A percentile compares a stretch with the other conserved stretches of the same genome.
Conservation (phyloP, 768 basidiomycete species). For the Leccinum uliginosum region DNA sequence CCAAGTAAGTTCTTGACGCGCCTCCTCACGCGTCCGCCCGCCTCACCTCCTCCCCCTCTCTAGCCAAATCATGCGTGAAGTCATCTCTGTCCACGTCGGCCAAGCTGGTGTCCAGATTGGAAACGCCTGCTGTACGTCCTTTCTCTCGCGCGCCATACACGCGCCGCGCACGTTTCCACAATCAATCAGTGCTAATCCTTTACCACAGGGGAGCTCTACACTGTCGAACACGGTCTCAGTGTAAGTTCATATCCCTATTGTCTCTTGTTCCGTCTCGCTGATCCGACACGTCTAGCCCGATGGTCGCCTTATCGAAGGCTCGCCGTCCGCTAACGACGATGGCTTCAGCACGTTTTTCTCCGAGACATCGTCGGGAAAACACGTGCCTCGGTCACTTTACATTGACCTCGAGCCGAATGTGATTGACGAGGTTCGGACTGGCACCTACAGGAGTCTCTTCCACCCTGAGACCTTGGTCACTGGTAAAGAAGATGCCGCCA, state of each 20-base stretch:
- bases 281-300: conserved; percentile 65
- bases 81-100: conserved; percentile 97
- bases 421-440: conserved; percentile 95
- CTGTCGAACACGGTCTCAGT: conserved; percentile 95
- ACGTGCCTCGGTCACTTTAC: conserved; percentile 96
- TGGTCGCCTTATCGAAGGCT: conserved; percentile 80
- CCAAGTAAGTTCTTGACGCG: conserved; percentile 31
- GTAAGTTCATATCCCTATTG: conserved; percentile 39
- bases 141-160: conserved; percentile 3
- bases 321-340: conserved; percentile 71
- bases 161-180: conserved; percentile 8
- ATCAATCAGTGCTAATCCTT: conserved; percentile 15
- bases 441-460: conserved; percentile 95
- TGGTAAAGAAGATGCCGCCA: conserved; percentile 99
- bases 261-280: conserved; percentile 9
- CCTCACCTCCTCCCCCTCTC: neutral
- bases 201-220: conserved; percentile 91
- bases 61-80: conserved; percentile 74
- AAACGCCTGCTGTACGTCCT: conserved; percentile 92
- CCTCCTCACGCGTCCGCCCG: conserved; percentile 19
- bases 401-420: conserved; percentile 97
- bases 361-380: conserved; percentile 93
- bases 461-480: conserved; percentile 98
- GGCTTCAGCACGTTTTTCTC: conserved; percentile 99
- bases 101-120: conserved; percentile 98